phyloP scores from a whole-genome alignment of 2,329 filamentous ascomycete species.

The Claviceps digitariae region DNA sequence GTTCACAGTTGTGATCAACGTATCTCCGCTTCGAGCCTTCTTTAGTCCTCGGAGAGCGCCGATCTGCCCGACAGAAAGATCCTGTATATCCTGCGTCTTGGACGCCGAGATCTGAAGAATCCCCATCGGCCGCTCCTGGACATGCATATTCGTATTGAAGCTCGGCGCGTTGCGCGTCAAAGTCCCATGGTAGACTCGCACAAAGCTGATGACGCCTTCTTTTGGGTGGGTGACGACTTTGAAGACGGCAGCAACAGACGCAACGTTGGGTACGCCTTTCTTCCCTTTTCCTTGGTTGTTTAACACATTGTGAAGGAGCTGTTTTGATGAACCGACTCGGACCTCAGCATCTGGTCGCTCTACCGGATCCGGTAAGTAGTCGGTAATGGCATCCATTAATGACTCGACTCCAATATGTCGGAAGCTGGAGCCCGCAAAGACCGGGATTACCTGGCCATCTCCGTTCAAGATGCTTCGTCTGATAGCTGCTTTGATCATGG shows the following conservation, averaged over 20 bases:
- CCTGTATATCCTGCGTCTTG: constrained; percentile 71
- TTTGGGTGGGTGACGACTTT: constrained; percentile 86
- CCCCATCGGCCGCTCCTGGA: constrained; percentile 67
- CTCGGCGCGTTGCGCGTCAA: constrained; percentile 60
- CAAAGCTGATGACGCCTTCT: constrained; percentile 78
- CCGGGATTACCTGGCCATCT: constrained; percentile 62
- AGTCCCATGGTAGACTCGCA: constrained; percentile 79
- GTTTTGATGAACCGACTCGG: constrained; percentile 45
- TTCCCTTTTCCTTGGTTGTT: constrained; percentile 25
- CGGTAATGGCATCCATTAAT: constrained; percentile 73
- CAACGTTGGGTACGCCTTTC: constrained; percentile 21
- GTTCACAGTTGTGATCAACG: constrained; percentile 59
- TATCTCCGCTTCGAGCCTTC: constrained; percentile 85
- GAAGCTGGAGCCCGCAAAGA: constrained; percentile 88
- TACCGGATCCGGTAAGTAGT: constrained; percentile 71
- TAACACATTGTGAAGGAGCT: constrained; percentile 24
- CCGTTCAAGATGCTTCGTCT: constrained; percentile 55
- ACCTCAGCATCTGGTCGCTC: constrained; percentile 73
- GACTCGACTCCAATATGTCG: constrained; percentile 90
- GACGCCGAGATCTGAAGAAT: constrained; percentile 83
- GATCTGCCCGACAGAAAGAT: constrained; percentile 77
- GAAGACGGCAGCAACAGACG: constrained; percentile 59
- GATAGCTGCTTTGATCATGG: constrained; percentile 59
- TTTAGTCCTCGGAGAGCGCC: constrained; percentile 87
- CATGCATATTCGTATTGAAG: constrained; percentile 75